These are phyloP conservation scores for Graphiopsis chlorocephala DNA, from an alignment of 2,329 filamentous ascomycete genomes.

Conservation along the genomic window DNA sequence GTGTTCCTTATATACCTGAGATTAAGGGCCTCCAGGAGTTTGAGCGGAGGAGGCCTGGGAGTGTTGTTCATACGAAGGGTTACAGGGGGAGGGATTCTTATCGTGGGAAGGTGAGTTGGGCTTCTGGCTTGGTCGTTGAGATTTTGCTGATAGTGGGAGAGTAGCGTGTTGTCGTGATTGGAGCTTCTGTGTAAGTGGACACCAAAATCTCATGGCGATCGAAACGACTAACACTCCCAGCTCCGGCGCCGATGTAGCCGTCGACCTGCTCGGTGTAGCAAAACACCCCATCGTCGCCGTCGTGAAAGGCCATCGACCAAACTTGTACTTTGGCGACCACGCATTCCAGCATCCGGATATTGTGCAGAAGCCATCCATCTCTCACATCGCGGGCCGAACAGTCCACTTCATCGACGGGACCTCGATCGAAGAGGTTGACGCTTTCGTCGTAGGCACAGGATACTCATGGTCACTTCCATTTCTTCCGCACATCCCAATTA, in stretches of 20 bases:
- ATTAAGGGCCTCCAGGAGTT: constrained; percentile 51
- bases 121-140: background rate
- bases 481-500: constrained; percentile 52
- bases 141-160: constrained; percentile 20
- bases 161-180: constrained; percentile 58
- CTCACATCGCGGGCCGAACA: constrained; percentile 45
- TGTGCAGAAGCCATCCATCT: constrained; percentile 47
- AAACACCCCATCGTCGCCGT: constrained; percentile 53
- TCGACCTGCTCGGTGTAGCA: constrained; percentile 49
- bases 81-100: background rate
- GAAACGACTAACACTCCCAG: background rate
- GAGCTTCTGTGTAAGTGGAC: constrained; percentile 52
- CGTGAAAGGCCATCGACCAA: constrained; percentile 51
- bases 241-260: constrained; percentile 61
- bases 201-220: too few species aligned
- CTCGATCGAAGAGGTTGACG: constrained; percentile 53
- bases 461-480: constrained; percentile 65
- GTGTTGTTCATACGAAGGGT: background rate
- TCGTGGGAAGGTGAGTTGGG: background rate
- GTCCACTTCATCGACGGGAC: constrained; percentile 59
- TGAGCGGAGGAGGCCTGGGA: constrained; percentile 34
- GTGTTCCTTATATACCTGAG: constrained; percentile 55
- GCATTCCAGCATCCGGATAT: constrained; percentile 61
- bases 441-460: constrained; percentile 65
- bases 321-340: constrained; percentile 56